A percentile compares a stretch with the other conserved stretches of the same genome.
Conservation (phyloP, 1,284 basidiomycete species). For the Farysia itapuensis region DNA sequence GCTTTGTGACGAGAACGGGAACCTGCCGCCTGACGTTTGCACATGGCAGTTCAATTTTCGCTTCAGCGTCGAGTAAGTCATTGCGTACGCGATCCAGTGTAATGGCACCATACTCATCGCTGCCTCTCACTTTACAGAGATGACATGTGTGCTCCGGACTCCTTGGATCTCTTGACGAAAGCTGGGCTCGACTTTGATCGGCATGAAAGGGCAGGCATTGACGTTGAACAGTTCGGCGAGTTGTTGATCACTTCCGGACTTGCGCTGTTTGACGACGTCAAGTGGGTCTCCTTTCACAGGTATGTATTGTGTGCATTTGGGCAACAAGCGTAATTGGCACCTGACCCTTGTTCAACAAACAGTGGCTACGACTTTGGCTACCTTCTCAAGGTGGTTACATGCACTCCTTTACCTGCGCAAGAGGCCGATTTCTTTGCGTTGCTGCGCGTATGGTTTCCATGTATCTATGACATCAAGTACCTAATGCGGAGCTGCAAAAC, state of each 20-base stretch:
- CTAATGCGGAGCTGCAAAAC: constrained; percentile 86
- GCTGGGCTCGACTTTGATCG: constrained; percentile 94
- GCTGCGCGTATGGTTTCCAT: constrained; percentile 90
- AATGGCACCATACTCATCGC: too few species aligned
- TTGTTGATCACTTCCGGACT: constrained; percentile 93
- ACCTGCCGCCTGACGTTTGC: constrained; percentile 75
- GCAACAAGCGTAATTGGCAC: too few species aligned
- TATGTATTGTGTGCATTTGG: too few species aligned
- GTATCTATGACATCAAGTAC: constrained; percentile 96
- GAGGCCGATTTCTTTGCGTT: constrained; percentile 90
- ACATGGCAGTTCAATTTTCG: constrained; percentile 99
- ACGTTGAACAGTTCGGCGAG: constrained; percentile 93
- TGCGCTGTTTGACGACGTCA: constrained; percentile 84
- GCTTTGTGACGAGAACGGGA: constrained; percentile 87
- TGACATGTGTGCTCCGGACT: constrained; percentile 98
- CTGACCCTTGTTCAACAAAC: too few species aligned
- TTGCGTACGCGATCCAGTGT: too few species aligned
- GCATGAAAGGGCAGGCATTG: constrained; percentile 87
- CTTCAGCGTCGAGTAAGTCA: constrained; percentile 80
- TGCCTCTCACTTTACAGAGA: too few species aligned
- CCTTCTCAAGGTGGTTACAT: constrained; percentile 91
- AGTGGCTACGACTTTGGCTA: constrained; percentile 99
- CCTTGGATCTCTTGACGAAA: constrained; percentile 88
- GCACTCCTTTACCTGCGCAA: constrained; percentile 78
- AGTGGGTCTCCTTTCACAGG: constrained; percentile 99